Conservation (phyloP, 306 rosid genomes). For the Datisca glomerata region DNA sequence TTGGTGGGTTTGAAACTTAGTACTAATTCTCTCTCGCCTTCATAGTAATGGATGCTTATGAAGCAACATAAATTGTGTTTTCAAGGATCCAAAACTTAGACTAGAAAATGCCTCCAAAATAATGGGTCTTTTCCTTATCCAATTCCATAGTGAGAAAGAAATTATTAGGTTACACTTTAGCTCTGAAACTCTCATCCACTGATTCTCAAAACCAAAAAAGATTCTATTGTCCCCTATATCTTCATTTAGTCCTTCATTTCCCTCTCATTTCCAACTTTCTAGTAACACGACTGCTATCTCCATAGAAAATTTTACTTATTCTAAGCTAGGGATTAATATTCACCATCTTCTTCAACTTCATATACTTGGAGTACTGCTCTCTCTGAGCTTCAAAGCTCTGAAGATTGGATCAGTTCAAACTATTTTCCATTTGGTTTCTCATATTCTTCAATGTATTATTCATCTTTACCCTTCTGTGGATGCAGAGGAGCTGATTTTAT, state of each 20-base stretch:
- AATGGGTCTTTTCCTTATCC: slow-evolving; percentile 86
- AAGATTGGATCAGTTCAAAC: slow-evolving; percentile 49
- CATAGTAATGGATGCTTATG: slow-evolving; percentile 78
- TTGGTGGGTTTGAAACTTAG: slow-evolving; percentile 25
- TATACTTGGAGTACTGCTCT: slow-evolving; percentile 36
- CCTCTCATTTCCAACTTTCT: slow-evolving; percentile 46
- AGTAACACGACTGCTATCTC: slow-evolving; percentile 25
- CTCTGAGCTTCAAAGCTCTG: slow-evolving; percentile 53
- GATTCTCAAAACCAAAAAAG: slow-evolving; percentile 65
- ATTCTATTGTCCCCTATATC: slow-evolving; percentile 53
- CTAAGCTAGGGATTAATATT: slow-evolving; percentile 30
- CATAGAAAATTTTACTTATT: slow-evolving; percentile 40
- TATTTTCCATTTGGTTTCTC: slow-evolving; percentile 25
- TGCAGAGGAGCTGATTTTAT: slow-evolving; percentile 38
- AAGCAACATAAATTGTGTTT: slow-evolving; percentile 80
- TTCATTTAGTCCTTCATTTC: slow-evolving; percentile 38
- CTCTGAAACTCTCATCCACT: slow-evolving; percentile 74
- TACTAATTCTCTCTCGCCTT: slow-evolving; percentile 7
- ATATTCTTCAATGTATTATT: slow-evolving; percentile 26
- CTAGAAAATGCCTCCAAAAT: slow-evolving; percentile 96
- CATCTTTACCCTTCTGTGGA: slow-evolving; percentile 46
- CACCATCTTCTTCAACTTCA: slow-evolving; percentile 37
- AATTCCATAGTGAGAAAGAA: slow-evolving; percentile 96
- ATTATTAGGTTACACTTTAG: slow-evolving; percentile 93
- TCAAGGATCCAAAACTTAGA: slow-evolving; percentile 84